Percentiles rank a stretch among this genome's conserved stretches.
phyloP scores from a whole-genome alignment of 129 eudicot genomes.

The Calendula officinalis region DNA sequence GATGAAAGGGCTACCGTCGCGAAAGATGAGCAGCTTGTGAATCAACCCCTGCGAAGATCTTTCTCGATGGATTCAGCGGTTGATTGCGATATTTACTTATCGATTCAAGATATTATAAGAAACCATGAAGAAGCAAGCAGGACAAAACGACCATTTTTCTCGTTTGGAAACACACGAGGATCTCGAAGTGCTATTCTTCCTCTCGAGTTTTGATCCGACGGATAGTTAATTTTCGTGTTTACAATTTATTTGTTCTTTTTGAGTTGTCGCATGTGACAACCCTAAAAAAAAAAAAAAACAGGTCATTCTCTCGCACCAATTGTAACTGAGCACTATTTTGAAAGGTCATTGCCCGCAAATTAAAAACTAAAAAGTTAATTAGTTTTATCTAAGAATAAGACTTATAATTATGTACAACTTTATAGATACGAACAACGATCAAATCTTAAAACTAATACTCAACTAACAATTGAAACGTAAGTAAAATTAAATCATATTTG shows the following conservation, averaged over 20 bases:
- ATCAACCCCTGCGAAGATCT: constrained; percentile 68
- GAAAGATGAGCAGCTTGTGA: constrained; percentile 50
- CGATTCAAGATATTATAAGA: constrained; percentile 63
- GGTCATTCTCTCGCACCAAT: too few relatives aligned
- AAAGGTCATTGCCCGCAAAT: too few relatives aligned
- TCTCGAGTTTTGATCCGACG: constrained; percentile 34
- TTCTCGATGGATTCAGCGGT: constrained; percentile 93
- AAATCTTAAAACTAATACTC: too few relatives aligned
- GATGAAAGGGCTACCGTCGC: constrained; percentile 46
- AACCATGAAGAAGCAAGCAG: constrained; percentile 64
- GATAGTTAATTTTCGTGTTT: constrained; percentile 11
- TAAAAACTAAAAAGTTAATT: too few relatives aligned
- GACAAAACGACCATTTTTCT: constrained; percentile 56
- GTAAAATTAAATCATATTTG: too few relatives aligned
- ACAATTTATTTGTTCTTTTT: constrained; percentile 8
- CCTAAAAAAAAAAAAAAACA: too few relatives aligned
- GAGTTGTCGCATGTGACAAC: constrained; percentile 13
- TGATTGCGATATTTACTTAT: constrained; percentile 47
- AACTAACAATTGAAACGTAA: too few relatives aligned
- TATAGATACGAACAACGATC: too few relatives aligned
- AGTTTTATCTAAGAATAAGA: too few relatives aligned
- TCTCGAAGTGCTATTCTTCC: constrained; percentile 71
- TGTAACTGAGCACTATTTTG: too few relatives aligned
- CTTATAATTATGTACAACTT: too few relatives aligned
- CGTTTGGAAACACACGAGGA: constrained; percentile 72